phyloP scores from a whole-genome alignment of 257 asterid species.

The Jacaranda mimosifolia region DNA sequence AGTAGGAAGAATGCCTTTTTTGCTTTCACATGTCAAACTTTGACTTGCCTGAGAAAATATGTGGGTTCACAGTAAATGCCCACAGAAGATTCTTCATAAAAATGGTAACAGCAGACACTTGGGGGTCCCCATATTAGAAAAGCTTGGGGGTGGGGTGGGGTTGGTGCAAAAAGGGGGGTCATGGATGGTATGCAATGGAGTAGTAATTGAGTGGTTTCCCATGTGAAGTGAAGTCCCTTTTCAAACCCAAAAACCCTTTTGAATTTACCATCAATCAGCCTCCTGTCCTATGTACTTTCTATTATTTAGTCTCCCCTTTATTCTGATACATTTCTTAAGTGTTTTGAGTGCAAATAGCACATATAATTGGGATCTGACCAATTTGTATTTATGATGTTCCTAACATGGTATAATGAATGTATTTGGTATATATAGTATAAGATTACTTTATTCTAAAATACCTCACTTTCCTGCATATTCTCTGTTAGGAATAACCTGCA shows the following conservation, averaged over 20 bases:
- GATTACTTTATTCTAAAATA: not conserved
- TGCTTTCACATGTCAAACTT: conserved; percentile 40
- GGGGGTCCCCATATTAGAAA: conserved; percentile 43
- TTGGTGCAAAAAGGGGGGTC: conserved; percentile 26
- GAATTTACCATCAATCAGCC: conserved; percentile 45
- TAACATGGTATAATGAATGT: too few species aligned
- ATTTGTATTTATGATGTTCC: not conserved
- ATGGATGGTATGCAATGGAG: conserved; percentile 52
- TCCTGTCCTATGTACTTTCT: conserved; percentile 31
- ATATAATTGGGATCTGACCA: not conserved
- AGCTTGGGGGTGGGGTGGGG: conserved; percentile 26
- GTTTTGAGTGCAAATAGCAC: not conserved
- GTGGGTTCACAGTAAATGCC: conserved; percentile 34
- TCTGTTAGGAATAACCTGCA: conserved; percentile 10
- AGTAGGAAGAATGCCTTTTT: conserved; percentile 34
- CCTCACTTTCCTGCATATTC: conserved; percentile 32
- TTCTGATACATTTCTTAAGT: not conserved
- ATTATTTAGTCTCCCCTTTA: not conserved
- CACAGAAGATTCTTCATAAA: conserved; percentile 36
- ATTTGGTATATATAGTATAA: not conserved
- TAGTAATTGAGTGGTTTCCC: conserved; percentile 69
- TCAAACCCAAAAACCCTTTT: conserved; percentile 30
- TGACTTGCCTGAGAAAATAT: conserved; percentile 34
- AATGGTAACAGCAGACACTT: conserved; percentile 50
- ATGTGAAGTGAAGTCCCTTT: conserved; percentile 53